Evolutionary conservation across 2,329 filamentous ascomycete genomes (phyloP).

Genomic region (Apiospora marii): DNA sequence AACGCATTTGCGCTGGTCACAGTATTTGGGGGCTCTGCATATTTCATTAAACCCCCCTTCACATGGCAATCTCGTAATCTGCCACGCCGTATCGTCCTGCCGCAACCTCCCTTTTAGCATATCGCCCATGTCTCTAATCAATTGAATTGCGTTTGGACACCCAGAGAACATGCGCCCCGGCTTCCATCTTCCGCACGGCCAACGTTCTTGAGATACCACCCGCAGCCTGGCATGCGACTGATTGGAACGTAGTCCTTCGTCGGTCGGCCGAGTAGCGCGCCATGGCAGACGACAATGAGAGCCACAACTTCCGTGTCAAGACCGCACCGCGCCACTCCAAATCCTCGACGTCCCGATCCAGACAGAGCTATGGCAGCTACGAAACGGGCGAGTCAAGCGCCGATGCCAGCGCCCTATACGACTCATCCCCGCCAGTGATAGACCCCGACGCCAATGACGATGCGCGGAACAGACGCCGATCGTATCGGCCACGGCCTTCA

Average conservation of each 20-base stretch:
- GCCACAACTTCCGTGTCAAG: slow-evolving; percentile 23
- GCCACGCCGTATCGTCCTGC: background rate
- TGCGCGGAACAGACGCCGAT: slow-evolving; percentile 37
- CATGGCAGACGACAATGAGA: slow-evolving; percentile 27
- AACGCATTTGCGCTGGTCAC: slow-evolving; percentile 20
- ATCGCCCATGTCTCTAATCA: slow-evolving; percentile 14
- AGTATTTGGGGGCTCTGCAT: background rate
- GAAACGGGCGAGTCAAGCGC: slow-evolving; percentile 56
- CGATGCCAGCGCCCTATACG: slow-evolving; percentile 40
- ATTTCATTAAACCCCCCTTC: slow-evolving; percentile 4
- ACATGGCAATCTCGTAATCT: slow-evolving; percentile 12
- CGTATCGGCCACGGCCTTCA: slow-evolving; percentile 54
- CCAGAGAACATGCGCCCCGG: background rate
- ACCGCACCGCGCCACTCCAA: slow-evolving; percentile 34
- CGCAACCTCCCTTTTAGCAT: slow-evolving; percentile 8
- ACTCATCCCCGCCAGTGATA: slow-evolving; percentile 26
- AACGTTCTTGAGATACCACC: slow-evolving; percentile 16
- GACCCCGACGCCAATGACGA: slow-evolving; percentile 33
- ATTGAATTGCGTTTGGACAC: slow-evolving; percentile 16
- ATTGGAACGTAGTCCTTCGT: background rate
- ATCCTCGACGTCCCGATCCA: slow-evolving; percentile 41
- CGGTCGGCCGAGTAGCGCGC: slow-evolving; percentile 24
- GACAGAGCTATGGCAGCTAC: slow-evolving; percentile 46
- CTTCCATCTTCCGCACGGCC: slow-evolving; percentile 1
- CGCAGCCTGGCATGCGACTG: slow-evolving; percentile 22